Conservation (phyloP, 1,139 yeast species). For the Arxiozyma bovina region DNA sequence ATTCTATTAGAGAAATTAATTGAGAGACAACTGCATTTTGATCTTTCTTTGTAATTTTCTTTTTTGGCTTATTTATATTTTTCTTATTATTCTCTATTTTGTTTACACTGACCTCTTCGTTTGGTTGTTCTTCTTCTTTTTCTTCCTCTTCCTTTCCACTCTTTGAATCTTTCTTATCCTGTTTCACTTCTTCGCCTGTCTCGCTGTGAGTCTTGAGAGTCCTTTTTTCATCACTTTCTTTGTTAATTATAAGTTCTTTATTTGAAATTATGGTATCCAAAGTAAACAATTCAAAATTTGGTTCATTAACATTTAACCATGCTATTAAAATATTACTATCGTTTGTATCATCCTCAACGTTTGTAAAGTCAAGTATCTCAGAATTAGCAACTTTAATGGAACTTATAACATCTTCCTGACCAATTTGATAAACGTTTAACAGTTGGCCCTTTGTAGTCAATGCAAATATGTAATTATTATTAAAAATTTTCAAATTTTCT, state of each 20-base stretch:
- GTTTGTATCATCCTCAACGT: slow-evolving; percentile 24
- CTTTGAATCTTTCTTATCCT: slow-evolving; percentile 1
- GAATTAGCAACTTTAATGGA: slow-evolving; percentile 19
- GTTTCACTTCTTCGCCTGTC: neutral
- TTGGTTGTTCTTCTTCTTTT: neutral
- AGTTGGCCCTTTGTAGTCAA: slow-evolving; percentile 16
- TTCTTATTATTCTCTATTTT: slow-evolving; percentile 3
- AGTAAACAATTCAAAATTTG: slow-evolving; percentile 23
- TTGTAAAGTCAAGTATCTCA: slow-evolving; percentile 23
- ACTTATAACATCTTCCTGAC: slow-evolving; percentile 11
- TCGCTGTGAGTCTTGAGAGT: neutral
- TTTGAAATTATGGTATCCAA: slow-evolving; percentile 14
- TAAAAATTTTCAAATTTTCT: slow-evolving; percentile 15
- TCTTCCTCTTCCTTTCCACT: neutral
- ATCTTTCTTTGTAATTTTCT: slow-evolving; percentile 18
- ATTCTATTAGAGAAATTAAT: slow-evolving; percentile 14
- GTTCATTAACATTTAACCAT: slow-evolving; percentile 32
- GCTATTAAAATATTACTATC: slow-evolving; percentile 9
- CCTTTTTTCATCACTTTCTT: slow-evolving; percentile 4
- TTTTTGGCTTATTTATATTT: slow-evolving; percentile 7
- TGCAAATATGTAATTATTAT: slow-evolving; percentile 15
- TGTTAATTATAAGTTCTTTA: slow-evolving; percentile 18
- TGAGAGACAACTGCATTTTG: slow-evolving; percentile 17
- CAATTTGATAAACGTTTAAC: slow-evolving; percentile 15
- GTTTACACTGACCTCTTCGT: neutral